Conservation (phyloP, 2,329 filamentous ascomycete species). For the Hypoxylon sp. region DNA sequence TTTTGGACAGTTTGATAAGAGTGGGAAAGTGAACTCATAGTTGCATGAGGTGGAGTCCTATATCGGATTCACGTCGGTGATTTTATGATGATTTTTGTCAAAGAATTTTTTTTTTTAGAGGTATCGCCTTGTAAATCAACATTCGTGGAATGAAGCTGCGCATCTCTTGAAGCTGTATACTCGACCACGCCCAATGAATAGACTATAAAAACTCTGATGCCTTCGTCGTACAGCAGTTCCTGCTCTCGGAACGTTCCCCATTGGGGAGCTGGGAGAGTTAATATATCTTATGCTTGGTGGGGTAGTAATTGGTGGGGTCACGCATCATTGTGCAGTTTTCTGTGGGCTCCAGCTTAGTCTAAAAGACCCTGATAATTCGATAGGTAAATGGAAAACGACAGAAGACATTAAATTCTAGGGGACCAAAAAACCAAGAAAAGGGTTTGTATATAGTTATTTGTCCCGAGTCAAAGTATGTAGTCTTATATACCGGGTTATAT, state of each 20-base stretch:
- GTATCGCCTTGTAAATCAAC: background rate
- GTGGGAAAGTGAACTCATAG: conserved; percentile 32
- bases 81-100: conserved; percentile 4
- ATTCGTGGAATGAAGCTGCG: background rate
- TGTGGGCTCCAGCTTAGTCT: conserved; percentile 3
- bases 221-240: conserved; percentile 9
- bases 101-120: background rate
- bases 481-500: background rate
- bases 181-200: background rate
- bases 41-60: conserved; percentile 30
- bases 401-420: conserved; percentile 19
- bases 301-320: conserved; percentile 34
- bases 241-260: conserved; percentile 20
- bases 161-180: background rate
- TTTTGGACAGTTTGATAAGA: conserved; percentile 16
- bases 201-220: background rate
- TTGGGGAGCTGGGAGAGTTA: conserved; percentile 31
- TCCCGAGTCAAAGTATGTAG: background rate
- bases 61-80: conserved; percentile 24
- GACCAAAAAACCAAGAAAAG: no score
- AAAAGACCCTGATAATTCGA: conserved; percentile 37
- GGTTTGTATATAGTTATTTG: background rate
- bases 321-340: conserved; percentile 35
- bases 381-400: conserved; percentile 21
- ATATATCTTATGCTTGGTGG: conserved; percentile 35